phyloP scores from a whole-genome alignment of 176 grass and related monocot species.

The Oryza meyeriana region DNA sequence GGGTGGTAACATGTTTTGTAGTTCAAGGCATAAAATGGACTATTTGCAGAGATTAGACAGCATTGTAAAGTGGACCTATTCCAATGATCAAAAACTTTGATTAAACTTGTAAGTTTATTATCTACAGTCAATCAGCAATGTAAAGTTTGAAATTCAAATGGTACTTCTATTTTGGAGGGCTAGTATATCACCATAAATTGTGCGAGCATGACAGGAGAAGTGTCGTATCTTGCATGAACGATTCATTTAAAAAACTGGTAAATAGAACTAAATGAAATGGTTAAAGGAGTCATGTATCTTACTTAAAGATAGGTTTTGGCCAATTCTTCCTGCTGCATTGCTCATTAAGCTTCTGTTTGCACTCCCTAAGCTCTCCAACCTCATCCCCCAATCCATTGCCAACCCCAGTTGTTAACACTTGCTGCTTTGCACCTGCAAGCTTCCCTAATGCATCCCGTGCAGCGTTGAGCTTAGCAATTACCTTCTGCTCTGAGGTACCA shows the following conservation, averaged over 20 bases:
- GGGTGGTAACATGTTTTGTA: not conserved
- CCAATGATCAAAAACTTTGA: not conserved
- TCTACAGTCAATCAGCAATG: not conserved
- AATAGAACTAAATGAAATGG: not conserved
- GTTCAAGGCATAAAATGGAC: not conserved
- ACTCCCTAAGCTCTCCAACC: conserved; percentile 49
- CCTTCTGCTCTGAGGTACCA: conserved; percentile 69
- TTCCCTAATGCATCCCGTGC: conserved; percentile 70
- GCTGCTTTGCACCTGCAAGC: conserved; percentile 13
- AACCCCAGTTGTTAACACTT: not conserved
- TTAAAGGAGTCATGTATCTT: conserved; percentile 30
- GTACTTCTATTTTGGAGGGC: not conserved
- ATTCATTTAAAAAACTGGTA: not conserved
- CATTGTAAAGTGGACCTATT: not conserved
- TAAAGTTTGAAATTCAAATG: not conserved
- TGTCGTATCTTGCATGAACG: not conserved
- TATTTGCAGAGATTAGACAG: too few relatives aligned
- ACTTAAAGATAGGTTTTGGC: conserved; percentile 71
- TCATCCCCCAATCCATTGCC: conserved; percentile 7
- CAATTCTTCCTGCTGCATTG: conserved; percentile 56
- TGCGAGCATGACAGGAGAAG: not conserved
- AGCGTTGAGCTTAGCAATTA: conserved; percentile 77
- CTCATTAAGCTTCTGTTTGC: conserved; percentile 72
- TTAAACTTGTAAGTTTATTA: not conserved
- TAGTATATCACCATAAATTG: not conserved